Evolutionary conservation across 176 grass and related monocot species (phyloP), one percentile per base, ranked within the genome.

Genomic region (Carex myosuroides): DNA sequence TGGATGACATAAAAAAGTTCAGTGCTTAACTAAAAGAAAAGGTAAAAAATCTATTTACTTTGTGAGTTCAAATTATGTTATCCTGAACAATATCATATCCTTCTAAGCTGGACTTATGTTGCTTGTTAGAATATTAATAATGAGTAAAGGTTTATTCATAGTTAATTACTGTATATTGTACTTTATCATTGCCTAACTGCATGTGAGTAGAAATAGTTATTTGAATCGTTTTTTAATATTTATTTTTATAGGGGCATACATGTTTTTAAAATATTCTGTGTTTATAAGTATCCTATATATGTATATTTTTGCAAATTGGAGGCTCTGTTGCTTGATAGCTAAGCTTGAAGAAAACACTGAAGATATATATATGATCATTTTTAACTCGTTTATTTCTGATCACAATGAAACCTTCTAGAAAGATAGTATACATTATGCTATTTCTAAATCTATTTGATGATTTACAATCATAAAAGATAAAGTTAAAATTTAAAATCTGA

Each of bases 271-370:
- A 29, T 14, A 70, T 42, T 54, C 87, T 79, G 26, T 87, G 12
- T 88, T 70, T 84, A 55, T 32, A 88, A 85, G 21, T 32, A 54
- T 26, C 4, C 32, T 30, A 57, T 41, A 6, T 50, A 67, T 53
- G 1, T 53, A 42, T 70, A 42, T 12, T 39, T 81, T 37, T 59
- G 10, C 10, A 33, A 99, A 84, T 37, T 99, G 75, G 96, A 95
- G 89, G 91, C 89, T 83, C 88, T 99, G 60, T 92, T 99, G 87
- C 96, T 99, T 62, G 70, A 95, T 95, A 86, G 57, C 94, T 80
- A 99, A 99, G 85, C 91, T 99, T 6, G 93, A 99, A 85, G 91
- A 95, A 73, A 92, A 94, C 87, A 86, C 81, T 93, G 58, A 95
- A 99, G 93, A 91, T 99, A 91, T 24, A 91, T 99, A 91, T 24